A percentile compares a stretch with the other conserved stretches of the same genome.
Conservation (phyloP, 2,329 filamentous ascomycete genomes). For the Monilinia fructicola region DNA sequence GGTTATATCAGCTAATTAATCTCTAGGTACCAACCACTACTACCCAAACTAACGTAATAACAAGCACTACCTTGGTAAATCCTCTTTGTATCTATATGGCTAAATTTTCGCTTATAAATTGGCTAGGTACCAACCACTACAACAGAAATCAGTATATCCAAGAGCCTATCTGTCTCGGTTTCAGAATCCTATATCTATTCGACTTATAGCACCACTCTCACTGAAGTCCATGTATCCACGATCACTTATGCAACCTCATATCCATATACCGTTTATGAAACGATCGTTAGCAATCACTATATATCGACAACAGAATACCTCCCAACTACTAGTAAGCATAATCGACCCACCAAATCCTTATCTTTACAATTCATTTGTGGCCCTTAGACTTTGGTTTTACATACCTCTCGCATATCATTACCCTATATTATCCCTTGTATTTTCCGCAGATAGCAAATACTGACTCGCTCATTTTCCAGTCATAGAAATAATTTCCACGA, state of each 20-base stretch:
- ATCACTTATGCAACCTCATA: neutral
- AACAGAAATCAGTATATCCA: slow-evolving; percentile 4
- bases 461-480: neutral
- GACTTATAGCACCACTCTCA: neutral
- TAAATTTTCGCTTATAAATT: neutral
- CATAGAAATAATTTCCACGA: neutral
- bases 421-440: too few relatives aligned
- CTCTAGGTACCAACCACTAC: slow-evolving; percentile 5
- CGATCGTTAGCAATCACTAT: neutral
- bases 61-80: neutral
- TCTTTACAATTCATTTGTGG: too few relatives aligned
- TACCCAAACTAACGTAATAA: neutral
- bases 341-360: neutral
- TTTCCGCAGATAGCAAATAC: neutral
- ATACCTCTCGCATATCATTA: too few relatives aligned
- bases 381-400: too few relatives aligned
- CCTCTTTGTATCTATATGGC: neutral
- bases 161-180: slow-evolving; percentile 12
- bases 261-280: neutral
- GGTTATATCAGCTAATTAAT: neutral
- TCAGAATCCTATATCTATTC: slow-evolving; percentile 16
- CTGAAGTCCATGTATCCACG: neutral
- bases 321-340: neutral
- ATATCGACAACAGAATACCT: neutral
- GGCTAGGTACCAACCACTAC: slow-evolving; percentile 11